Base-by-base conservation (phyloP, 805 yeast genomes). In the Kuraishia capsulata region DNA sequence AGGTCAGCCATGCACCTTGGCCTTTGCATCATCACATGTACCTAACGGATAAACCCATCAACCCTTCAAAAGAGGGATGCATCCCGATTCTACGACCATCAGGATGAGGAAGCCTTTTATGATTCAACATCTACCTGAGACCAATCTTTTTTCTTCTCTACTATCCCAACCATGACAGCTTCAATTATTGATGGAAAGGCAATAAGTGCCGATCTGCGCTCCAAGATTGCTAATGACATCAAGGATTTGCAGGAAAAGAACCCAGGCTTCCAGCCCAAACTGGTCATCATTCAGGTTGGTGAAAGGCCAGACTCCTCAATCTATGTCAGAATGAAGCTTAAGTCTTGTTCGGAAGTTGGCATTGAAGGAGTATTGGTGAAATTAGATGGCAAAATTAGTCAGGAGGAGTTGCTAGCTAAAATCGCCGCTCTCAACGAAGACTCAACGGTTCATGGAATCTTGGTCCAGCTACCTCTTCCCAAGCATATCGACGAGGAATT, bases 401-500 rank as follows among this genome's bases (percentile, higher is more conserved):
- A 83, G 57, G 60, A 66, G 33, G 78, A 71, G 43, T 54, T 83
- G 28, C 56, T 82, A 42, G 64, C 63, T 48, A 57, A 67, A 49
- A 77, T 83, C 45, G 61, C 66, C 25, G 62, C 59, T 28, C 67
- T 83, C 46, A 84, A 84, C 63, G 60, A 65, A 34, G 79, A 78
- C 48, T 53, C 65, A 20, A 52, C 67, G 19, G 80, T 83, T 35
- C 83, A 83, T 49, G 94, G 92, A 32, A 64, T 84, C 37, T 62
- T 84, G 48, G 77, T 84, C 40, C 95, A 84, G 58, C 65, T 84
- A 41, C 95, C 95, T 5, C 59, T 84, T 37, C 95, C 94, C 26
- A 56, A 60, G 11, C 88, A 81, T 51, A 62, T 83, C 41, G 73
- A 81, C 54, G 88, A 82, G 57, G 69, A 79, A 30, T 65, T 62